Conservation (phyloP, 768 basidiomycete species). For the Butyriboletus loyo region DNA sequence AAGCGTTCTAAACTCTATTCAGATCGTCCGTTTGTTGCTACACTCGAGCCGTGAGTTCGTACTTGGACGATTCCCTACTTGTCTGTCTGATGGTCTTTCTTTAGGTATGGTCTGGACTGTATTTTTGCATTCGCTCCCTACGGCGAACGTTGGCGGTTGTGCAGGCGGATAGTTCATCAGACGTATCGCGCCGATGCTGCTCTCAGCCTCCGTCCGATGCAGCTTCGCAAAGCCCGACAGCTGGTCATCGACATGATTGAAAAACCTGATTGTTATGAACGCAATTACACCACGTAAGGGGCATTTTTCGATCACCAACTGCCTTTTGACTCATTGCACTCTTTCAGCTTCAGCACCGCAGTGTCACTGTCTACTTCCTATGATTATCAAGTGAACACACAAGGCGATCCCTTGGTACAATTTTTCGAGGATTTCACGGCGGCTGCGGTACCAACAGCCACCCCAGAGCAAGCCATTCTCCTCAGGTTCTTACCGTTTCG, state of each 20-base stretch:
- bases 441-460: not conserved
- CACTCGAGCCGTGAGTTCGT: not conserved
- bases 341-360: not conserved
- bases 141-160: constrained; percentile 3
- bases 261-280: not conserved
- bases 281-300: not conserved
- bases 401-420: not conserved
- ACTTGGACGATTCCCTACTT: too few relatives aligned
- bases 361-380: not conserved
- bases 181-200: not conserved
- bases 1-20: not conserved
- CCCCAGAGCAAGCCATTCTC: not conserved
- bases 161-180: constrained; percentile 5
- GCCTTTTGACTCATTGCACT: not conserved
- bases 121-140: constrained; percentile 5
- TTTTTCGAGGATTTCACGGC: not conserved
- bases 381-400: not conserved
- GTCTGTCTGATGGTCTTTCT: not conserved
- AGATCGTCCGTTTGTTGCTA: not conserved
- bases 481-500: constrained; percentile 4
- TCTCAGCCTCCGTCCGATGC: not conserved
- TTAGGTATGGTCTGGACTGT: constrained; percentile 10
- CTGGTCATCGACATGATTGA: not conserved
- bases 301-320: not conserved
- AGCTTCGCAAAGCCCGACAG: not conserved